These are phyloP conservation scores for Coccomyxa sp. DNA, from an alignment of 139 green algal genomes.

Conservation along the genomic window DNA sequence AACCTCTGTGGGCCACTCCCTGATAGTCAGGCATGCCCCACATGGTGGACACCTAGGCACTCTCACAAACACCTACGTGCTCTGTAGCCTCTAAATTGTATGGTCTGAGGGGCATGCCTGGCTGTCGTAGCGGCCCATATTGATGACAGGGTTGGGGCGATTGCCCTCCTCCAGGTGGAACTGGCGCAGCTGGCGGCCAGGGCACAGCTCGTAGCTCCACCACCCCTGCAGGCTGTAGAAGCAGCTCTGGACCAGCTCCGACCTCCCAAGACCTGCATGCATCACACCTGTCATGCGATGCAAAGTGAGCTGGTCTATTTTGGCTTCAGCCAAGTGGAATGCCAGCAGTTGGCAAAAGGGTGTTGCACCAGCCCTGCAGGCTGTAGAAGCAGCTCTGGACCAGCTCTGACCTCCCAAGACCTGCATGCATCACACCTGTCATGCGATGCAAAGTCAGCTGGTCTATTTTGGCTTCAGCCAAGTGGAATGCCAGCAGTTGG, in stretches of 20 bases:
- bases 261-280: no score
- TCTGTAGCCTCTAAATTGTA: background rate
- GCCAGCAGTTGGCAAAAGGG: background rate
- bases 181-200: background rate
- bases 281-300: no score
- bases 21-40: background rate
- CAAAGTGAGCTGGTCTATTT: no score
- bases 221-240: background rate
- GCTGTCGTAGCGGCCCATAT: background rate
- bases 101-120: background rate
- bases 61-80: background rate
- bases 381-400: background rate
- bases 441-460: no score
- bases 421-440: no score
- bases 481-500: background rate
- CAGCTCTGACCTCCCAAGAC: no score
- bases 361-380: background rate
- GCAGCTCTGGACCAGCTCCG: background rate
- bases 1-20: no score
- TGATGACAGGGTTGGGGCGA: background rate
- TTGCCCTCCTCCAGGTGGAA: background rate
- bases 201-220: background rate
- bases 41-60: background rate
- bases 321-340: background rate
- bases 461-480: background rate